Base-by-base conservation (phyloP, 2,329 filamentous ascomycete genomes). In the Niveomyces coronatus region DNA sequence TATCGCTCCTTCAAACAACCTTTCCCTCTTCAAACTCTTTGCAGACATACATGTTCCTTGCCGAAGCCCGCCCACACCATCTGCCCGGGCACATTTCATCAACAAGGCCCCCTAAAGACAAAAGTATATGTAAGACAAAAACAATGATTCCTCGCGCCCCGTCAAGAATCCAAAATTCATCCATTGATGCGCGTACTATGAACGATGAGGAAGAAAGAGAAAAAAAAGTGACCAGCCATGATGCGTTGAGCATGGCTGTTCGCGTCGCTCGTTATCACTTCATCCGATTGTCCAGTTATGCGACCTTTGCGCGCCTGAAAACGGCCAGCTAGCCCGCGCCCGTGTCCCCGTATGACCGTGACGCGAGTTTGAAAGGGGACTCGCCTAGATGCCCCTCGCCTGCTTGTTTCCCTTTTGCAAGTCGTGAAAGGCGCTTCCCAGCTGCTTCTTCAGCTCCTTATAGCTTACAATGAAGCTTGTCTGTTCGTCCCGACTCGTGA, bases 401-500 rank as follows among this genome's bases (percentile, higher is more conserved):
- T 55, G 52, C 49, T 63, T 64, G 39, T 52, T 55, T 34, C 54
- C 59, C 54, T 74, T 76, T 37, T 67, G 60, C 37, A 81, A 62
- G 38, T 80, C 76, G 23, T 65, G 65, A 48, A 79, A 81, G 3
- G 75, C 67, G 37, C 63, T 64, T 28, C 64, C 62, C 33, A 78
- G 59, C 54, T 76, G 72, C 56, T 77, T 76, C 60, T 76, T 93
- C 44, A 98, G 61, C 58, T 96, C 91, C 57, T 85, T 85, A 58
- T 93, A 98, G 47, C 77, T 89, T 43, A 95, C 79, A 39, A 95
- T 72, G 53, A 96, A 83, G 46, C 83, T 79, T 39, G 80, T 91
- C 59, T 94, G 84, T 53, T 94, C 85, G 58, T 98, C 89, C 40
- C 89, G 76, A 57, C 84, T 94, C 17, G 87, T 81, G 37, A 98